A percentile compares a stretch with the other conserved stretches of the same genome.
These are phyloP conservation scores for Metschnikowia vanudenii DNA, from an alignment of 805 yeast species.

Conservation along the genomic window DNA sequence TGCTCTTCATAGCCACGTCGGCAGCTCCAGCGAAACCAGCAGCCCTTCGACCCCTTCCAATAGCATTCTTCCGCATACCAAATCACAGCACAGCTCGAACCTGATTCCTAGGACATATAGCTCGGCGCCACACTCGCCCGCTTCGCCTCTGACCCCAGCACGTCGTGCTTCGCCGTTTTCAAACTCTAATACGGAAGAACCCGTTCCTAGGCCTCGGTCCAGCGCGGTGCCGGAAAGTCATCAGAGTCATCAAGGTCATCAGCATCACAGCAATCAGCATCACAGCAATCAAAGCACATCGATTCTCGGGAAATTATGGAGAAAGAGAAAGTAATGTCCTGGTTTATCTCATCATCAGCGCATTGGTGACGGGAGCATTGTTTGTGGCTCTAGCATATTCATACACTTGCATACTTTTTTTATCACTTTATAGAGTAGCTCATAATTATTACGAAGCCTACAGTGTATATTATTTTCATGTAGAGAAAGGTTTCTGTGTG, in stretches of 20 bases:
- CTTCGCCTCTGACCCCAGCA: constrained; percentile 6
- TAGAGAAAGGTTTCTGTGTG: no score
- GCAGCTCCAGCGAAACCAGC: constrained; percentile 13
- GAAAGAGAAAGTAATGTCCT: constrained; percentile 20
- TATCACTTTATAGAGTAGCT: background rate
- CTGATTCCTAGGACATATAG: constrained; percentile 12
- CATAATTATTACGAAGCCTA: no score
- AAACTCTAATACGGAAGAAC: constrained; percentile 1
- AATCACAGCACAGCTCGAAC: constrained; percentile 10
- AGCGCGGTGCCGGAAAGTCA: constrained; percentile 7
- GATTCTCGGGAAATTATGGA: constrained; percentile 22
- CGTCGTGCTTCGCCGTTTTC: constrained; percentile 10
- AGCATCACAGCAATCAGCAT: no score
- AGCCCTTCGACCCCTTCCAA: constrained; percentile 8
- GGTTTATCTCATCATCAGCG: no score
- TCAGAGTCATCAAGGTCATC: no score
- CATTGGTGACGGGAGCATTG: no score
- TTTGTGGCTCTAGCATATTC: constrained; percentile 1
- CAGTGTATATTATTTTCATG: no score
- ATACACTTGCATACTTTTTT: constrained; percentile 5
- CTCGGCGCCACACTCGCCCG: constrained; percentile 18
- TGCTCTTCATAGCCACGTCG: background rate
- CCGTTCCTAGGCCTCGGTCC: constrained; percentile 12
- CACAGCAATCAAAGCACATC: constrained; percentile 10
- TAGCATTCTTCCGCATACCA: constrained; percentile 9